Percentiles rank a stretch among this genome's conserved stretches.
Conservation (phyloP, 768 basidiomycete species). For the Lactarius vividus region DNA sequence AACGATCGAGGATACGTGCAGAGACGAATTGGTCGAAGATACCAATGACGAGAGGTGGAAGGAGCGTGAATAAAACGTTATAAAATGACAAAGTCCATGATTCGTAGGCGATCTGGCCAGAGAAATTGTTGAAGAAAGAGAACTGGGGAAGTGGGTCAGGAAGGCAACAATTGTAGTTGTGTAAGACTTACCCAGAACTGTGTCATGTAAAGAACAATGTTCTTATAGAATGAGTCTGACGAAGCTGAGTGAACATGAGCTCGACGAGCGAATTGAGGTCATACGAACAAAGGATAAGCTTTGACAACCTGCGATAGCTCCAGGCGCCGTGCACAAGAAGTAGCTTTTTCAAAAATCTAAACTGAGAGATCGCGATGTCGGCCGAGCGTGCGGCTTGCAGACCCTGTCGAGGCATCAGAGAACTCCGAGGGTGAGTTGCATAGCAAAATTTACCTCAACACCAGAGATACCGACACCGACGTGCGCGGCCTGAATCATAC, state of each 20-base stretch:
- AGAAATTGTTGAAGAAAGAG: slow-evolving; percentile 99
- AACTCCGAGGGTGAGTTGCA: not conserved
- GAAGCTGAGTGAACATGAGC: slow-evolving; percentile 14
- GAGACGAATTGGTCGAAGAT: slow-evolving; percentile 99
- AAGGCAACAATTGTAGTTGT: slow-evolving; percentile 20
- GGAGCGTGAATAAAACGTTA: slow-evolving; percentile 93
- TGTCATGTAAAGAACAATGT: slow-evolving; percentile 97
- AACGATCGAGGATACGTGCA: slow-evolving; percentile 92
- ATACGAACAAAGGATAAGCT: slow-evolving; percentile 87
- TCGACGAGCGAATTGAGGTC: not conserved
- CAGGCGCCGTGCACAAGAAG: slow-evolving; percentile 96
- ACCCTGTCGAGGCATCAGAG: slow-evolving; percentile 49
- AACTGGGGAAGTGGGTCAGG: slow-evolving; percentile 52
- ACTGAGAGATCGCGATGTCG: slow-evolving; percentile 97
- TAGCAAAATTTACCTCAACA: slow-evolving; percentile 62
- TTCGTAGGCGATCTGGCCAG: slow-evolving; percentile 97
- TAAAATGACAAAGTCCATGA: slow-evolving; percentile 98
- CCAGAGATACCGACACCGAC: slow-evolving; percentile 98
- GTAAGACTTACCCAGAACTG: slow-evolving; percentile 82
- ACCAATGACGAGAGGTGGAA: slow-evolving; percentile 96
- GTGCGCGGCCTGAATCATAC: slow-evolving; percentile 99
- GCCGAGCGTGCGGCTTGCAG: slow-evolving; percentile 97
- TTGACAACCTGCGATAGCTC: slow-evolving; percentile 95
- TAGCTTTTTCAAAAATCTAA: slow-evolving; percentile 91
- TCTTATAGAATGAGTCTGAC: slow-evolving; percentile 97